phyloP scores from a whole-genome alignment of 148 eudicot species.

The Rhododendron simsii region DNA sequence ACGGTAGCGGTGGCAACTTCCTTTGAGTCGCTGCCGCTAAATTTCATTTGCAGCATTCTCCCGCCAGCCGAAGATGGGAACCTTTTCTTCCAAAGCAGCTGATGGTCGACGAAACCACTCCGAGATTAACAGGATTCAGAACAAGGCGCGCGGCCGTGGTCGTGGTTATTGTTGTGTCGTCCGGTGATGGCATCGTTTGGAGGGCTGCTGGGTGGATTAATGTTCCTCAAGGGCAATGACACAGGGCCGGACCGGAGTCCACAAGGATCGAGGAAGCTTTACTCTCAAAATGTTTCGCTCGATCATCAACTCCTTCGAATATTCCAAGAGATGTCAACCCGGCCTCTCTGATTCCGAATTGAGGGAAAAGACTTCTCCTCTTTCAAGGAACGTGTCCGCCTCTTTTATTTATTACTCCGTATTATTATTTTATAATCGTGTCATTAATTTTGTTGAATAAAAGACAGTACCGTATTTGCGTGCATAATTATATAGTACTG shows the following conservation, averaged over 20 bases:
- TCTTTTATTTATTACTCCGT: too few species aligned
- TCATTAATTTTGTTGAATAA: background rate
- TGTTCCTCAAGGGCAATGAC: constrained; percentile 62
- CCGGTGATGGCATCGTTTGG: constrained; percentile 37
- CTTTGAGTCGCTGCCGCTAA: constrained; percentile 1
- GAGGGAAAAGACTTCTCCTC: constrained; percentile 40
- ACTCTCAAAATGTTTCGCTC: constrained; percentile 37
- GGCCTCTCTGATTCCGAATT: constrained; percentile 58
- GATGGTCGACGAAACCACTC: background rate
- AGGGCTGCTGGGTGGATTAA: constrained; percentile 50
- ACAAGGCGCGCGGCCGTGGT: background rate
- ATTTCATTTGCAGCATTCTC: background rate
- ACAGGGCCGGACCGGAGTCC: constrained; percentile 48
- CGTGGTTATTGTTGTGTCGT: background rate
- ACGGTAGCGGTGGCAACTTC: background rate
- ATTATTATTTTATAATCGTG: too few species aligned
- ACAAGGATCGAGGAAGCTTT: constrained; percentile 52
- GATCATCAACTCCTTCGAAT: constrained; percentile 40
- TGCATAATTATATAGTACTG: background rate
- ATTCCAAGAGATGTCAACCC: constrained; percentile 29
- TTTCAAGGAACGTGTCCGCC: constrained; percentile 56
- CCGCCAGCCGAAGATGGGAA: background rate
- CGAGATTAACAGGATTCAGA: constrained; percentile 1
- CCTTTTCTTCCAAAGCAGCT: background rate
- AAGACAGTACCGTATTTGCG: background rate